Percentiles rank a stretch among this genome's conserved stretches.
These are phyloP conservation scores for Nannizziopsis arthrosporioides DNA, from an alignment of 2,329 filamentous ascomycete species.

Conservation along the genomic window DNA sequence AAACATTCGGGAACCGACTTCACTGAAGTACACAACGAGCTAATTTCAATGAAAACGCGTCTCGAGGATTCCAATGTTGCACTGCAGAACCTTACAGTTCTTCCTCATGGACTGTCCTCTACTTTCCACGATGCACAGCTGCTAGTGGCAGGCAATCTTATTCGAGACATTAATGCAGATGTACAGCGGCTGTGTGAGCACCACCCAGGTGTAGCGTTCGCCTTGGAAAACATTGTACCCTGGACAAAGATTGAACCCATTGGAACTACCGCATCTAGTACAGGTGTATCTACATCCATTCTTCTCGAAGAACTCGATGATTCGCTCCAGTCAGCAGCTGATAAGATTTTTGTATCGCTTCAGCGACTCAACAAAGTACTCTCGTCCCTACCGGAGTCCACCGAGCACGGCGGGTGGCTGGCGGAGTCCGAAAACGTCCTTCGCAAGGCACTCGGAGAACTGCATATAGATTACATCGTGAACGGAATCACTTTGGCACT, in stretches of 20 bases:
- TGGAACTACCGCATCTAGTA: constrained; percentile 11
- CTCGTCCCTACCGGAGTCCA: constrained; percentile 44
- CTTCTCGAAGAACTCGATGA: constrained; percentile 42
- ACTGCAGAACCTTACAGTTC: constrained; percentile 34
- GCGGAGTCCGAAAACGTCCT: constrained; percentile 45
- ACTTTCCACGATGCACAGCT: constrained; percentile 21
- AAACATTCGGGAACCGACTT: constrained; percentile 49
- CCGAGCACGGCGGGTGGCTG: constrained; percentile 54
- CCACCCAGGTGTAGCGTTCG: constrained; percentile 51
- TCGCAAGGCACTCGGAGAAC: constrained; percentile 43
- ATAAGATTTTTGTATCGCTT: constrained; percentile 66
- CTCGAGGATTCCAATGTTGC: constrained; percentile 37
- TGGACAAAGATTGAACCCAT: constrained; percentile 44
- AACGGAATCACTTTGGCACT: constrained; percentile 36
- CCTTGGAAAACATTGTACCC: constrained; percentile 52
- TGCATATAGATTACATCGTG: constrained; percentile 49
- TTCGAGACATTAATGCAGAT: constrained; percentile 26
- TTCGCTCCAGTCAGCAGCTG: constrained; percentile 52
- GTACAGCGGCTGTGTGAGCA: constrained; percentile 36
- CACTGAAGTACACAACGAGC: constrained; percentile 31
- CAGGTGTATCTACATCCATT: constrained; percentile 14
- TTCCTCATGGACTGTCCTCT: constrained; percentile 43
- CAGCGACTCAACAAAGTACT: constrained; percentile 56
- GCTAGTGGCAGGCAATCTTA: constrained; percentile 20
- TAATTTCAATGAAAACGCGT: constrained; percentile 42